A percentile compares a stretch with the other conserved stretches of the same genome.
Evolutionary conservation across 202 grass and related monocot species (phyloP).

Genomic region (Panicum hallii): DNA sequence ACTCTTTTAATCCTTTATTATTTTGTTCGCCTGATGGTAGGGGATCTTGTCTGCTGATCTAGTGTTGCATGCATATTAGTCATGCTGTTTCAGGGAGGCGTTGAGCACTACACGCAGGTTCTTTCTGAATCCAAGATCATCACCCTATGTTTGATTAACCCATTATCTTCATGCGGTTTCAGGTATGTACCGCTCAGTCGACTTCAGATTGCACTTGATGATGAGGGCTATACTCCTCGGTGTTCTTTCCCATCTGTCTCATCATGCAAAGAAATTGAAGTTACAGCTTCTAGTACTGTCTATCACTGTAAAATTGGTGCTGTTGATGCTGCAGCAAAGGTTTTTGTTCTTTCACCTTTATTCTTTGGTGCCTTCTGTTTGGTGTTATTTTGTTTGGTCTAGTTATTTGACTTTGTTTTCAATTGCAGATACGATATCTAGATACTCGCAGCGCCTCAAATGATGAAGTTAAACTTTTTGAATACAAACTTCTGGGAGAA

Average conservation of each 20-base stretch:
- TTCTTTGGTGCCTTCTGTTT: slow-evolving; percentile 11
- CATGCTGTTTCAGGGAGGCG: slow-evolving; percentile 29
- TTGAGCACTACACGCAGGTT: slow-evolving; percentile 36
- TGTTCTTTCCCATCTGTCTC: slow-evolving; percentile 68
- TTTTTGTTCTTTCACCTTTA: slow-evolving; percentile 45
- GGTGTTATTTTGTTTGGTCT: slow-evolving; percentile 32
- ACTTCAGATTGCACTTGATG: slow-evolving; percentile 56
- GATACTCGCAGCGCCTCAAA: slow-evolving; percentile 58
- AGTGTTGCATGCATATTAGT: slow-evolving; percentile 47
- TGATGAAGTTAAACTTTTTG: slow-evolving; percentile 82
- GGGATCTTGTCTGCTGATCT: slow-evolving; percentile 46
- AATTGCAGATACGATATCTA: slow-evolving; percentile 70
- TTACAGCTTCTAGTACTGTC: slow-evolving; percentile 62
- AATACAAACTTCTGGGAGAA: slow-evolving; percentile 87
- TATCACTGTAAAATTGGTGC: slow-evolving; percentile 87
- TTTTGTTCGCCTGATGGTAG: slow-evolving; percentile 39
- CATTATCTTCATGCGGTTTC: slow-evolving; percentile 43
- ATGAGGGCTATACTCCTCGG: slow-evolving; percentile 48
- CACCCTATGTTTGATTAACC: slow-evolving; percentile 19
- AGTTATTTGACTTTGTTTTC: slow-evolving; percentile 26
- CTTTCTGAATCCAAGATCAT: slow-evolving; percentile 32
- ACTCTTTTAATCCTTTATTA: slow-evolving; percentile 31
- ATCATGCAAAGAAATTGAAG: slow-evolving; percentile 68
- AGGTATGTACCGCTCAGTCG: slow-evolving; percentile 94
- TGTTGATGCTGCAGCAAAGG: slow-evolving; percentile 90